phyloP scores from a whole-genome alignment of 1,284 basidiomycete genomes.

The Cystobasidium slooffiae region DNA sequence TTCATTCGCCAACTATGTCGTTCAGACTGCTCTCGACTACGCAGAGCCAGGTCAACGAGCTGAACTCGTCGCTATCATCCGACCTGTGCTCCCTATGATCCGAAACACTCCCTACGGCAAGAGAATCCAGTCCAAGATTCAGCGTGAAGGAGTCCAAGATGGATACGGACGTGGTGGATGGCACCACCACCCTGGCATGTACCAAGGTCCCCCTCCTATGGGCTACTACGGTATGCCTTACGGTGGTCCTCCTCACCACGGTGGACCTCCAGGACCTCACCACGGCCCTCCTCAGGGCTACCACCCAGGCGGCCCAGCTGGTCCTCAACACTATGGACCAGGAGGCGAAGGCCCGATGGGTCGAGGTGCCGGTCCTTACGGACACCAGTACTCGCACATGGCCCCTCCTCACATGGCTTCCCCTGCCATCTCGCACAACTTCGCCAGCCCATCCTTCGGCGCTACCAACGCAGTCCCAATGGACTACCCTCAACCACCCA shows the following conservation, averaged over 20 bases:
- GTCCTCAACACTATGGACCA: slow-evolving; percentile 26
- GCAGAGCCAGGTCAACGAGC: slow-evolving; percentile 82
- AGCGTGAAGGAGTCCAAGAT: slow-evolving; percentile 56
- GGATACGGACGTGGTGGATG: slow-evolving; percentile 43
- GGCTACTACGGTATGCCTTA: slow-evolving; percentile 45
- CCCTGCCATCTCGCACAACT: slow-evolving; percentile 37
- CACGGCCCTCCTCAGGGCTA: slow-evolving; percentile 25
- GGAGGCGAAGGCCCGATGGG: slow-evolving; percentile 36
- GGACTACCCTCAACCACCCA: slow-evolving; percentile 40
- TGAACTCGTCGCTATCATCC: slow-evolving; percentile 86
- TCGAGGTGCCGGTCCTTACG: slow-evolving; percentile 29
- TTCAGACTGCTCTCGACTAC: slow-evolving; percentile 89
- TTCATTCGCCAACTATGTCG: slow-evolving; percentile 61
- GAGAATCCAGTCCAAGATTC: slow-evolving; percentile 94
- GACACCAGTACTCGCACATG: slow-evolving; percentile 41
- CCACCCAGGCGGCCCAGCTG: slow-evolving; percentile 25
- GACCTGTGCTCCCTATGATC: slow-evolving; percentile 71
- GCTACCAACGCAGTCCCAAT: slow-evolving; percentile 36
- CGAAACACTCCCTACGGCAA: slow-evolving; percentile 97
- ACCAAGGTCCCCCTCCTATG: slow-evolving; percentile 30
- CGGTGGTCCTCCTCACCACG: slow-evolving; percentile 29
- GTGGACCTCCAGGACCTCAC: slow-evolving; percentile 23
- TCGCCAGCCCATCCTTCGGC: slow-evolving; percentile 42
- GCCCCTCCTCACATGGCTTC: slow-evolving; percentile 41
- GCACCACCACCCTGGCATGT: slow-evolving; percentile 42